Evolutionary conservation across 2,329 filamentous ascomycete genomes (phyloP).

Genomic region (Remersonia thermophila): DNA sequence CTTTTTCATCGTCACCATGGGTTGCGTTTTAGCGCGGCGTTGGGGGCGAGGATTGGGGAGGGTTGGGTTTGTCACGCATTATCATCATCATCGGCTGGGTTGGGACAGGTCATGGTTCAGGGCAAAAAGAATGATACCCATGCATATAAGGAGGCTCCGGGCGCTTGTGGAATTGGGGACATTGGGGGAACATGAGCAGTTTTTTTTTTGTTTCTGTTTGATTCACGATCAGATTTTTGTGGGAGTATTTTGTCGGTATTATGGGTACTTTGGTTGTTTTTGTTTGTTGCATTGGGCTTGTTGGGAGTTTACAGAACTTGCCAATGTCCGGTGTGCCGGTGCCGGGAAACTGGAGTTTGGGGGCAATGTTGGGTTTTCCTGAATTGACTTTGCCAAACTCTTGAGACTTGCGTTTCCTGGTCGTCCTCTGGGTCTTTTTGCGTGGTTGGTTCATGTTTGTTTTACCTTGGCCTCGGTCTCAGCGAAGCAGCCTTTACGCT

Average conservation of each 20-base stretch:
- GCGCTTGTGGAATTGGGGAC: background rate
- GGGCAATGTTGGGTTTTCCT: too few species aligned
- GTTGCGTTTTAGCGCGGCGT: constrained; percentile 39
- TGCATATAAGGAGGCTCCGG: constrained; percentile 9
- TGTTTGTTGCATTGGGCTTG: constrained; percentile 2
- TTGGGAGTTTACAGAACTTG: background rate
- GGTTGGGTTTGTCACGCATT: constrained; percentile 8
- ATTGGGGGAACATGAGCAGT: constrained; percentile 1
- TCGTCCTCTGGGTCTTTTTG: too few species aligned
- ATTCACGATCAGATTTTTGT: constrained; percentile 2
- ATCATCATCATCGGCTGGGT: background rate
- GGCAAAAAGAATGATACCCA: constrained; percentile 15
- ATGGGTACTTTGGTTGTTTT: constrained; percentile 10
- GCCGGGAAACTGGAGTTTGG: too few species aligned
- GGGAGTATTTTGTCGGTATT: constrained; percentile 1
- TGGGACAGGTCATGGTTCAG: constrained; percentile 8
- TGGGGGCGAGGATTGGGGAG: constrained; percentile 24
- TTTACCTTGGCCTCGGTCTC: too few species aligned
- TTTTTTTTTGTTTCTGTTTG: constrained; percentile 1
- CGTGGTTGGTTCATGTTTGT: too few species aligned
- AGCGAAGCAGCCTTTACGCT: too few species aligned
- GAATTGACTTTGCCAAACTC: background rate
- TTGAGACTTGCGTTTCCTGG: too few species aligned
- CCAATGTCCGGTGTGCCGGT: too few species aligned
- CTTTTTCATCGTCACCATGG: background rate